Conservation (phyloP, 1,139 yeast genomes). For the Magnusiomyces sp. region DNA sequence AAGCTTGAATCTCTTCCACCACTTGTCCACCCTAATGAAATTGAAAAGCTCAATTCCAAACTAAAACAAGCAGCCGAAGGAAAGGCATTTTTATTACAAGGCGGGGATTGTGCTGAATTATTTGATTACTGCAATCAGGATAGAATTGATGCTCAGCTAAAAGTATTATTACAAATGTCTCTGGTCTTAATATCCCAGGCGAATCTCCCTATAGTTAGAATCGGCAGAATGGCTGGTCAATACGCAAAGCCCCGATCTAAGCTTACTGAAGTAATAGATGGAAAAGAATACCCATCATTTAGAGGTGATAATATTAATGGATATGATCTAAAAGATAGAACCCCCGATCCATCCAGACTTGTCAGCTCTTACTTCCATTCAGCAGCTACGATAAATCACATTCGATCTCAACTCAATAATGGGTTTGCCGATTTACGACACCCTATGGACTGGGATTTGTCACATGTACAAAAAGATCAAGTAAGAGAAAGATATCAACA, state of each 20-base stretch:
- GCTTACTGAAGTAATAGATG: constrained; percentile 35
- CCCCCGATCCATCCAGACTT: constrained; percentile 37
- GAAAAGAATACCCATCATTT: constrained; percentile 36
- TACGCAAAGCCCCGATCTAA: constrained; percentile 40
- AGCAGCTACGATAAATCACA: constrained; percentile 38
- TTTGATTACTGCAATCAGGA: constrained; percentile 38
- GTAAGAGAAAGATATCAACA: constrained; percentile 33
- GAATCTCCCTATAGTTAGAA: constrained; percentile 34
- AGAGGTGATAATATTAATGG: constrained; percentile 40
- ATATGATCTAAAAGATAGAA: constrained; percentile 30
- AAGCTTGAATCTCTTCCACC: constrained; percentile 38
- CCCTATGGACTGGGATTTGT: constrained; percentile 37
- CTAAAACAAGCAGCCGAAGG: constrained; percentile 37
- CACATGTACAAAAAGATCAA: constrained; percentile 34
- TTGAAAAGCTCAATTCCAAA: constrained; percentile 29
- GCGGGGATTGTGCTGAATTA: constrained; percentile 42
- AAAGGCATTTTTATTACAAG: constrained; percentile 37
- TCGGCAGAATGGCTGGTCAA: constrained; percentile 40
- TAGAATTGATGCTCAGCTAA: constrained; percentile 35
- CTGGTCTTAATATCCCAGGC: constrained; percentile 38
- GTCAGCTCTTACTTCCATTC: constrained; percentile 39
- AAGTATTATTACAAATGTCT: constrained; percentile 38
- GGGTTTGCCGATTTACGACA: constrained; percentile 38
- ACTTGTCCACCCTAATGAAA: constrained; percentile 35
- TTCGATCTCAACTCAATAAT: constrained; percentile 30